A percentile compares a stretch with the other conserved stretches of the same genome.
Evolutionary conservation across 2,329 filamentous ascomycete species (phyloP).

Genomic region (Metarhizium rileyi): DNA sequence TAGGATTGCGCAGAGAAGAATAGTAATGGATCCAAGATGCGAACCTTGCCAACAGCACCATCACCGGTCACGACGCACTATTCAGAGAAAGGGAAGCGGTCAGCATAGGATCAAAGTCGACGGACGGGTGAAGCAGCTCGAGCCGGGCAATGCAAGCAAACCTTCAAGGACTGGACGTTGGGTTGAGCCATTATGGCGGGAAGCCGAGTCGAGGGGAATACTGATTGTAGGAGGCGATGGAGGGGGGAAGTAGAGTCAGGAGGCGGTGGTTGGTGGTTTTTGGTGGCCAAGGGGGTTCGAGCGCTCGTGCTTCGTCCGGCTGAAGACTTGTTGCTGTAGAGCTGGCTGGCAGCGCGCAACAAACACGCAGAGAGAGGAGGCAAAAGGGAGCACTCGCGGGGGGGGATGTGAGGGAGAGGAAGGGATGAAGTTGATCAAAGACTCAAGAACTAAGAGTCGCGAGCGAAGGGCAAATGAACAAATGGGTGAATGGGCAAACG

Average conservation of each 20-base stretch:
- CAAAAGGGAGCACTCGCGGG: neutral
- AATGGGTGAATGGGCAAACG: neutral
- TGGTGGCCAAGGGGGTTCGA: conserved; percentile 8
- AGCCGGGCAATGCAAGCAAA: conserved; percentile 28
- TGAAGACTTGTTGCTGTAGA: neutral
- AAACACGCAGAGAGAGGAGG: neutral
- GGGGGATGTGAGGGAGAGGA: no score
- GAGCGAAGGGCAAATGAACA: neutral
- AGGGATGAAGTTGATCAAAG: neutral
- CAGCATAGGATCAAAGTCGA: conserved; percentile 16
- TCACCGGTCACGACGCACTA: conserved; percentile 98
- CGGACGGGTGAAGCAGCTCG: conserved; percentile 6
- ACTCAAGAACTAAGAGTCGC: neutral
- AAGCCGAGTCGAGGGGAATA: conserved; percentile 1
- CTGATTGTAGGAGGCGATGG: conserved; percentile 3
- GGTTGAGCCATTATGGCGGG: conserved; percentile 58
- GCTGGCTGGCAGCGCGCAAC: neutral
- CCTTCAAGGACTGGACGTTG: conserved; percentile 87
- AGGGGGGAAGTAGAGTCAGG: neutral
- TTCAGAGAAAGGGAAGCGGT: conserved; percentile 14
- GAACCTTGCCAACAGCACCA: conserved; percentile 87
- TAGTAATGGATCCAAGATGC: conserved; percentile 4
- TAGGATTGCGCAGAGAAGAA: neutral
- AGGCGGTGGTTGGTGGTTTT: neutral
- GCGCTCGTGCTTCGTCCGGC: conserved; percentile 13